Conservation (phyloP, 2,329 filamentous ascomycete species). For the Ascochyta rabiei region DNA sequence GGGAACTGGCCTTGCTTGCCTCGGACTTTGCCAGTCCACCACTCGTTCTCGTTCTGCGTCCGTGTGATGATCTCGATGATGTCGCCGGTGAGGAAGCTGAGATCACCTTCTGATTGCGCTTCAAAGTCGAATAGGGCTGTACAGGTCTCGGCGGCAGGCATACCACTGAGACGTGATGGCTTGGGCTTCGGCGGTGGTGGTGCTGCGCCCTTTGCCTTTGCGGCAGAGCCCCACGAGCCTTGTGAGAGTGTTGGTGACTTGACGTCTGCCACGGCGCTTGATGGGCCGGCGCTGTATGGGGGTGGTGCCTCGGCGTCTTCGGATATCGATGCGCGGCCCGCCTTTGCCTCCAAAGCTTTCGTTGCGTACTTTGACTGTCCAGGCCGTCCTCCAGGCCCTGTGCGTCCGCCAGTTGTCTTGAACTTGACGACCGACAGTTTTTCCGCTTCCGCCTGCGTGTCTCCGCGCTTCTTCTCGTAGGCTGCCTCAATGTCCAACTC, state of each 20-base stretch:
- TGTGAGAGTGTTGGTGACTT: slow-evolving; percentile 37
- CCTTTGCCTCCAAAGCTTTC: slow-evolving; percentile 48
- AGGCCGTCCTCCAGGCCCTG: slow-evolving; percentile 26
- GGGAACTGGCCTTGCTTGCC: slow-evolving; percentile 91
- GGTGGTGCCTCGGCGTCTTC: slow-evolving; percentile 46
- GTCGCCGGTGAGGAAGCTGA: slow-evolving; percentile 89
- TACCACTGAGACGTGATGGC: slow-evolving; percentile 72
- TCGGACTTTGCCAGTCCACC: slow-evolving; percentile 87
- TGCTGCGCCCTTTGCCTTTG: slow-evolving; percentile 56
- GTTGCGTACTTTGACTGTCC: slow-evolving; percentile 47
- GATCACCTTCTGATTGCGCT: slow-evolving; percentile 90
- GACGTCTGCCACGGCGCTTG: slow-evolving; percentile 16
- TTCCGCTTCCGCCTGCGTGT: slow-evolving; percentile 85
- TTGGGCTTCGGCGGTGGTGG: slow-evolving; percentile 63
- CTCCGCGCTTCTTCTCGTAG: slow-evolving; percentile 85
- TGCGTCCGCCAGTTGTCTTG: slow-evolving; percentile 78
- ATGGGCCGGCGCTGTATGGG: slow-evolving; percentile 47
- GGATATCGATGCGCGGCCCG: slow-evolving; percentile 38
- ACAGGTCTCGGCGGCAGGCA: slow-evolving; percentile 73
- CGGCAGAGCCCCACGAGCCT: slow-evolving; percentile 51
- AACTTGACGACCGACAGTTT: slow-evolving; percentile 84
- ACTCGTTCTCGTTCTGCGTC: slow-evolving; percentile 93
- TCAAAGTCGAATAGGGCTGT: slow-evolving; percentile 96
- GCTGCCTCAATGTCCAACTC: slow-evolving; percentile 89
- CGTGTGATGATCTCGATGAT: slow-evolving; percentile 84